Evolutionary conservation across 2,329 filamentous ascomycete genomes (phyloP).

Genomic region (Fulvia fulva): DNA sequence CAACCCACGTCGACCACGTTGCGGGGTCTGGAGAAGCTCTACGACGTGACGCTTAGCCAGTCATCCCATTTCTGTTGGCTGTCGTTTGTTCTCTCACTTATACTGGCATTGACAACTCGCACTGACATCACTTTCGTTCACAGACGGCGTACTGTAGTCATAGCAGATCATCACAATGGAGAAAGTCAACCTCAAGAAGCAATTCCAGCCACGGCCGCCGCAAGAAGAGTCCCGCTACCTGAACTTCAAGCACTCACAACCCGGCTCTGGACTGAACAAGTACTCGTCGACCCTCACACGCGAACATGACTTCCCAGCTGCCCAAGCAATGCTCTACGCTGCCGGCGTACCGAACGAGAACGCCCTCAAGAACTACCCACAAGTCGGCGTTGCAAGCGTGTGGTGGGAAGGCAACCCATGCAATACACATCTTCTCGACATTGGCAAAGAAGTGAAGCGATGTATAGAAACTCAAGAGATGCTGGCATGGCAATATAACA

Average conservation of each 20-base stretch:
- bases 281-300: constrained; percentile 80
- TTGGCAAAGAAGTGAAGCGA: constrained; percentile 83
- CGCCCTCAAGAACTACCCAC: constrained; percentile 84
- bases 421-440: constrained; percentile 73
- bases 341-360: constrained; percentile 80
- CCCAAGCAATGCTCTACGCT: constrained; percentile 93
- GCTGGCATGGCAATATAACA: constrained; percentile 94
- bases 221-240: constrained; percentile 51
- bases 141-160: neutral
- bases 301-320: constrained; percentile 85
- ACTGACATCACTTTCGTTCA: neutral
- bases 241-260: constrained; percentile 53
- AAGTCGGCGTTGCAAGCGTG: constrained; percentile 85
- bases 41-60: constrained; percentile 6
- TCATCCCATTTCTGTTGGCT: constrained; percentile 15
- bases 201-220: constrained; percentile 23
- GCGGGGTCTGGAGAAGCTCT: constrained; percentile 15
- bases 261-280: constrained; percentile 67
- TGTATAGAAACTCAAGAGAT: constrained; percentile 76
- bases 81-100: constrained; percentile 1
- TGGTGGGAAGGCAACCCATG: constrained; percentile 98
- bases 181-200: constrained; percentile 34
- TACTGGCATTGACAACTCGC: constrained; percentile 14
- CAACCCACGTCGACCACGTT: constrained; percentile 6
- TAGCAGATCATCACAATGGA: constrained; percentile 33